Evolutionary conservation across 352 stramenopile genomes (phyloP).

Genomic region (Globisporangium yorkense): DNA sequence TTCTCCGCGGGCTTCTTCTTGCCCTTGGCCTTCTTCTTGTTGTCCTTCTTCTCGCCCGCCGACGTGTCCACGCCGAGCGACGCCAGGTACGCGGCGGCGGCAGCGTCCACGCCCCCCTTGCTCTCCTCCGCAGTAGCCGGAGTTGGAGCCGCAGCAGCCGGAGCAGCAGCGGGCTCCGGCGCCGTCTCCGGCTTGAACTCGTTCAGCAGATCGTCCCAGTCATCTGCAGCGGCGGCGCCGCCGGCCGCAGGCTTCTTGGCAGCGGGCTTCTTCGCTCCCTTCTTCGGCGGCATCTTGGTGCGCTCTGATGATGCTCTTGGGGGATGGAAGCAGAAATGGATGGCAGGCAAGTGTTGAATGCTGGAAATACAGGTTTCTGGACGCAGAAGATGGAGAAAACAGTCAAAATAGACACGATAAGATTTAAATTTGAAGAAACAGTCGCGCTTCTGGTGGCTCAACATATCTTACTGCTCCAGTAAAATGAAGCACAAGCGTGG

Average conservation of each 20-base stretch:
- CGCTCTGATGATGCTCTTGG: neutral
- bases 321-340: neutral
- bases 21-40: conserved; percentile 83
- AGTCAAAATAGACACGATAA: neutral
- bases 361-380: neutral
- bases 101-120: conserved; percentile 48
- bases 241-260: conserved; percentile 38
- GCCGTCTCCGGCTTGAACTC: conserved; percentile 41
- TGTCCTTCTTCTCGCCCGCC: conserved; percentile 55
- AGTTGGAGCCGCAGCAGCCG: neutral
- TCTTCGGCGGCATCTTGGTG: conserved; percentile 67
- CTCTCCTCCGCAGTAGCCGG: conserved; percentile 1
- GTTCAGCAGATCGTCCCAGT: conserved; percentile 70
- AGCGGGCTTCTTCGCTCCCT: conserved; percentile 60
- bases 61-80: conserved; percentile 64
- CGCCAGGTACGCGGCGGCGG: conserved; percentile 68
- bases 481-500: no score
- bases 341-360: neutral
- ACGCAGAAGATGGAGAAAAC: neutral
- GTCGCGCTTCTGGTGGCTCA: neutral
- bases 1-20: conserved; percentile 59
- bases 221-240: conserved; percentile 27
- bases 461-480: no score
- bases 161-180: conserved; percentile 10
- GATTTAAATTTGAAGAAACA: neutral